These are phyloP conservation scores for Ilex aquifolium DNA, from an alignment of 257 asterid species.

Conservation along the genomic window DNA sequence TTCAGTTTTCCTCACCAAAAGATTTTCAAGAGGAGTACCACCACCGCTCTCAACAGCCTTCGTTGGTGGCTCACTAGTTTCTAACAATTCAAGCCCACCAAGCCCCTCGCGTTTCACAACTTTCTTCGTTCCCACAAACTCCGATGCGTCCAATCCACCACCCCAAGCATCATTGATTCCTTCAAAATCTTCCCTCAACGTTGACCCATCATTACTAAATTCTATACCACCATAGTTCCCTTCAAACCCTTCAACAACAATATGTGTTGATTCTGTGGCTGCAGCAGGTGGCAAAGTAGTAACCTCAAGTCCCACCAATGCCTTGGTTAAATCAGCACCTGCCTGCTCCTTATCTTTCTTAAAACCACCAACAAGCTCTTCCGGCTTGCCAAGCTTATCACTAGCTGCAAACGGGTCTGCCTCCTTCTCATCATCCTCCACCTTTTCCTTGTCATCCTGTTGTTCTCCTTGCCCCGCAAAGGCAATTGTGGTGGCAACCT, in stretches of 20 bases:
- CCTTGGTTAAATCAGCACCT: slow-evolving; percentile 65
- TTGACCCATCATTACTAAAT: slow-evolving; percentile 70
- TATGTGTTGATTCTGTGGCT: slow-evolving; percentile 85
- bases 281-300: slow-evolving; percentile 89
- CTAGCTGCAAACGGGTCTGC: slow-evolving; percentile 97
- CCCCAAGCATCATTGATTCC: slow-evolving; percentile 97
- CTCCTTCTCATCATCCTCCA: slow-evolving; percentile 67
- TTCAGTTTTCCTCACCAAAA: slow-evolving; percentile 74
- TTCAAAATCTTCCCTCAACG: slow-evolving; percentile 86
- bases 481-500: slow-evolving; percentile 65
- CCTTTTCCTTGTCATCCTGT: slow-evolving; percentile 47
- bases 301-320: slow-evolving; percentile 83
- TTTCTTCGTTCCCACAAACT: slow-evolving; percentile 82
- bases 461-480: slow-evolving; percentile 54
- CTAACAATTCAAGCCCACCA: slow-evolving; percentile 89
- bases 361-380: slow-evolving; percentile 81
- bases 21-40: slow-evolving; percentile 74
- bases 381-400: slow-evolving; percentile 80
- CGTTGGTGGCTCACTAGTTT: slow-evolving; percentile 70
- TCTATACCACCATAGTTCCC: slow-evolving; percentile 97
- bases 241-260: slow-evolving; percentile 96
- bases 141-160: slow-evolving; percentile 98
- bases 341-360: slow-evolving; percentile 78
- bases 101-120: slow-evolving; percentile 73
- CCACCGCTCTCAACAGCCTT: slow-evolving; percentile 45